phyloP scores from a whole-genome alignment of 2,329 filamentous ascomycete species.

The Exophiala mesophila region DNA sequence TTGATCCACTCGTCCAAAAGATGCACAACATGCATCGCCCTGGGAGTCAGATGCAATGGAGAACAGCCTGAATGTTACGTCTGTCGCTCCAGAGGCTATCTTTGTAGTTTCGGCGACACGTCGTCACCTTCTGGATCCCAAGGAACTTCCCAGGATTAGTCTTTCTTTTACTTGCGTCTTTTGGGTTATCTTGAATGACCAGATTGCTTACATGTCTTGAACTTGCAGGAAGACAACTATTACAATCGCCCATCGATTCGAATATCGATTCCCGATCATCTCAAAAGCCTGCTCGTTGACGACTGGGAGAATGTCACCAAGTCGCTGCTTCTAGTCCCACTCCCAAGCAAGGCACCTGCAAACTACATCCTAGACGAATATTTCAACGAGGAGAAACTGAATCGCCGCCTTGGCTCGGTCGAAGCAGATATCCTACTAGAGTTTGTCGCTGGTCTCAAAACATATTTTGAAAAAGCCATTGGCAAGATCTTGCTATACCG shows the following conservation, averaged over 20 bases:
- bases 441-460: constrained; percentile 75
- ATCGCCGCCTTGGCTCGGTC: constrained; percentile 60
- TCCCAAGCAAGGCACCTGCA: constrained; percentile 73
- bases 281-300: constrained; percentile 90
- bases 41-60: constrained; percentile 5
- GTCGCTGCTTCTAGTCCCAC: constrained; percentile 79
- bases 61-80: constrained; percentile 3
- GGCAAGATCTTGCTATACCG: constrained; percentile 88
- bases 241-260: constrained; percentile 78
- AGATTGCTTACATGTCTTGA: constrained; percentile 11
- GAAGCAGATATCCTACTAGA: constrained; percentile 86
- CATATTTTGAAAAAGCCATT: constrained; percentile 90
- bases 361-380: constrained; percentile 78
- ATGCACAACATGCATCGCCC: constrained; percentile 2
- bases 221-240: constrained; percentile 76
- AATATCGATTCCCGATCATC: constrained; percentile 76
- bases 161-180: too few species aligned
- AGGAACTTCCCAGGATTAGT: too few species aligned
- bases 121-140: too few species aligned
- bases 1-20: neutral
- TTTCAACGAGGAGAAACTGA: constrained; percentile 61
- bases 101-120: constrained; percentile 4
- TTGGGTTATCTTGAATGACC: constrained; percentile 1
- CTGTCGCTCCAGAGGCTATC: neutral
- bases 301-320: constrained; percentile 99